Conservation (phyloP, 306 rosid species). For the Rubus parviflorus region DNA sequence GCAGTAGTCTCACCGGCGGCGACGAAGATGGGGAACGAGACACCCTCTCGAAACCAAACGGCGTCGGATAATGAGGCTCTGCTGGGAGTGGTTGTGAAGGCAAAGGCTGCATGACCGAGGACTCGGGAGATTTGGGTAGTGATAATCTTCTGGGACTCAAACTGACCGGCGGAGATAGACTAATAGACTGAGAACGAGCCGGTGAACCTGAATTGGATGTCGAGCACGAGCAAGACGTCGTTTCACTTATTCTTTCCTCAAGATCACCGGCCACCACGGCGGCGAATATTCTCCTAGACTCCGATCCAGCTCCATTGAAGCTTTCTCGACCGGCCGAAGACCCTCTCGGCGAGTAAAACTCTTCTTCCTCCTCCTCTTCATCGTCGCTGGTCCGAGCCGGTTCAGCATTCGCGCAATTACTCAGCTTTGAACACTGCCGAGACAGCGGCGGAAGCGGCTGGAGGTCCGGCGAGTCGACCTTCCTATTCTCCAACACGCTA, state of each 20-base stretch:
- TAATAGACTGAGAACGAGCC: slow-evolving; percentile 53
- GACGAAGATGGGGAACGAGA: slow-evolving; percentile 13
- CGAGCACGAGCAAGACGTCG: slow-evolving; percentile 47
- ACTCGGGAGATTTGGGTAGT: slow-evolving; percentile 19
- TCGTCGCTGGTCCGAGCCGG: slow-evolving; percentile 4
- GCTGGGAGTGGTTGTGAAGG: slow-evolving; percentile 1
- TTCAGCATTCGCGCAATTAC: slow-evolving; percentile 20
- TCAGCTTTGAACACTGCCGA: slow-evolving; percentile 22
- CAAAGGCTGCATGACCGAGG: slow-evolving; percentile 1
- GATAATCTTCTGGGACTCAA: slow-evolving; percentile 36
- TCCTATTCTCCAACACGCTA: slow-evolving; percentile 35
- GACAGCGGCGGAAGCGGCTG: slow-evolving; percentile 56
- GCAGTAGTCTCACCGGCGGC: slow-evolving; percentile 29
- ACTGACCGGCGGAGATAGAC: slow-evolving; percentile 40
- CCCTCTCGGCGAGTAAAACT: slow-evolving; percentile 86
- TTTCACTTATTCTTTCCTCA: slow-evolving; percentile 39
- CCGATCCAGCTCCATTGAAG: slow-evolving; percentile 49
- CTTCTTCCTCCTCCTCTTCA: slow-evolving; percentile 63
- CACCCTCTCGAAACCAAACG: background rate
- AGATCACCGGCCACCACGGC: slow-evolving; percentile 27
- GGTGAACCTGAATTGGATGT: slow-evolving; percentile 67
- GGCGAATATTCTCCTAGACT: slow-evolving; percentile 54
- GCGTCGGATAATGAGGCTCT: slow-evolving; percentile 11
- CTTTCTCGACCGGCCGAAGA: slow-evolving; percentile 47
- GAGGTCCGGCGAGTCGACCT: slow-evolving; percentile 56